Conservation (phyloP, 2,329 filamentous ascomycete species). For the Colletotrichum tanaceti region DNA sequence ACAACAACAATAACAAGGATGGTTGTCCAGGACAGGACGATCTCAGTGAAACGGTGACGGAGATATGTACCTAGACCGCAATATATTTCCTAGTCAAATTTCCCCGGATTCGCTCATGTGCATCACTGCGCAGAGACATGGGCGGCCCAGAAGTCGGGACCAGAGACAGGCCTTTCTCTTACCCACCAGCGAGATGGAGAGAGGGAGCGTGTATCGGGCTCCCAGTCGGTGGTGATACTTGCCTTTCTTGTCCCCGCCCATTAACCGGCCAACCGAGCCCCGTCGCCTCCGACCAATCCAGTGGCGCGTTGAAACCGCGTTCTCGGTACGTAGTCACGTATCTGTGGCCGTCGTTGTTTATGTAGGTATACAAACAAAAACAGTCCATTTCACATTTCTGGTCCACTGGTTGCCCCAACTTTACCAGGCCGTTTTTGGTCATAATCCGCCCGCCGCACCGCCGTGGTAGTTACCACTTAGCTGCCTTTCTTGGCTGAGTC, state of each 20-base stretch:
- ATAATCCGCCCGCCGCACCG: constrained; percentile 32
- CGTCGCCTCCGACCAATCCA: constrained; percentile 16
- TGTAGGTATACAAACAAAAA: constrained; percentile 31
- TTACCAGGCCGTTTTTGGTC: constrained; percentile 36
- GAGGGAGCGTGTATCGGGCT: background rate
- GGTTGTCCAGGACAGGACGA: constrained; percentile 23
- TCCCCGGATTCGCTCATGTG: constrained; percentile 36
- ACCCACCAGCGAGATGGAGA: background rate
- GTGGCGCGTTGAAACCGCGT: constrained; percentile 31
- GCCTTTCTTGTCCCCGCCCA: constrained; percentile 20
- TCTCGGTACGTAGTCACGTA: constrained; percentile 27
- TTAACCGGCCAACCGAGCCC: constrained; percentile 32
- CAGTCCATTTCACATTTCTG: constrained; percentile 37
- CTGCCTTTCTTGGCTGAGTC: constrained; percentile 24
- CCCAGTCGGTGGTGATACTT: constrained; percentile 16
- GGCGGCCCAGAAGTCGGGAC: constrained; percentile 27
- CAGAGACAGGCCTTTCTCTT: background rate
- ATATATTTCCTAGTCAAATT: constrained; percentile 14
- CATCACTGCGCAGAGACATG: constrained; percentile 32
- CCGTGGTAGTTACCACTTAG: constrained; percentile 33
- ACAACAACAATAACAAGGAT: constrained; percentile 15
- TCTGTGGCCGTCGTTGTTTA: constrained; percentile 28
- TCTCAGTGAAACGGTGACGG: constrained; percentile 20
- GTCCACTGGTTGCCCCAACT: constrained; percentile 25
- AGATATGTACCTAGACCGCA: constrained; percentile 27